These are phyloP conservation scores for Lichina pygmaea DNA, from an alignment of 495 filamentous ascomycete genomes.

Conservation along the genomic window DNA sequence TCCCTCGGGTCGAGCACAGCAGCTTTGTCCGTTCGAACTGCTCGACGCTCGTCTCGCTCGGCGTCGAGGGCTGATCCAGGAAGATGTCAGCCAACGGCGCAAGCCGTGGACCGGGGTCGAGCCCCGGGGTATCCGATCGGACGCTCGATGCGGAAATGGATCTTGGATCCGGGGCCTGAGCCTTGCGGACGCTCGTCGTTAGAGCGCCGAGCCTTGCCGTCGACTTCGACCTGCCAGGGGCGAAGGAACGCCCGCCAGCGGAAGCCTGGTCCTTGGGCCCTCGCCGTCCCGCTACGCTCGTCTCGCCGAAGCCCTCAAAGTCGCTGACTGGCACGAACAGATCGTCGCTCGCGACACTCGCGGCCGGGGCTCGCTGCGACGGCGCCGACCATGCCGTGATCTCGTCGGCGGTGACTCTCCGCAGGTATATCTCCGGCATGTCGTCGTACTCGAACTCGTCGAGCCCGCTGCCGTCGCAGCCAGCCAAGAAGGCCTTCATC, in stretches of 20 bases:
- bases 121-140: not conserved
- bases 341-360: not conserved
- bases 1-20: not conserved
- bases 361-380: not conserved
- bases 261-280: not conserved
- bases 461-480: not conserved
- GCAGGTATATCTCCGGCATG: not conserved
- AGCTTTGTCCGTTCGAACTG: not conserved
- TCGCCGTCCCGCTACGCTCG: not conserved
- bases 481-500: not conserved
- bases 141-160: not conserved
- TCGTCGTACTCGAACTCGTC: not conserved
- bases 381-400: not conserved
- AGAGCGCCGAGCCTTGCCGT: too few species aligned
- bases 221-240: not conserved
- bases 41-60: not conserved
- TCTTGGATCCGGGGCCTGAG: too few species aligned
- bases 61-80: not conserved
- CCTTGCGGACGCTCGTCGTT: too few species aligned
- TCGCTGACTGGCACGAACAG: not conserved
- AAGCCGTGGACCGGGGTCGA: not conserved
- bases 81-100: not conserved
- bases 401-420: not conserved
- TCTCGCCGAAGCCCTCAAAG: not conserved
- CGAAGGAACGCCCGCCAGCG: not conserved